phyloP scores from a whole-genome alignment of 305 asterid genomes.

The Striga hermonthica region DNA sequence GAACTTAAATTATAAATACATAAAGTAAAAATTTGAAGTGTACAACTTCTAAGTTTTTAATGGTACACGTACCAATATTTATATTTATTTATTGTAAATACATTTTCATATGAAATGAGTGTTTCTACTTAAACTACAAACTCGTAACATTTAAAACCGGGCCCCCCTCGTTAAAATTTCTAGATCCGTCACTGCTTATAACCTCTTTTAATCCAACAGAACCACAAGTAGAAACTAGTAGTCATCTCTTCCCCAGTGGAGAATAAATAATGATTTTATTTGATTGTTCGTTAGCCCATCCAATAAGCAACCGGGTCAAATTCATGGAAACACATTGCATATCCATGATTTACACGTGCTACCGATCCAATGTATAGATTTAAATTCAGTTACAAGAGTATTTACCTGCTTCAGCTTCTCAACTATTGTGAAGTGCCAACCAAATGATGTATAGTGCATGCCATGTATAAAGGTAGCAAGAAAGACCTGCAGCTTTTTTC shows the following conservation, averaged over 20 bases:
- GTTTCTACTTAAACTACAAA: no score
- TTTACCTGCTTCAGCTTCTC: slow-evolving; percentile 68
- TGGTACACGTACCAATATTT: no score
- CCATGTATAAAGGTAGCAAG: slow-evolving; percentile 73
- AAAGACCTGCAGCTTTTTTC: slow-evolving; percentile 56
- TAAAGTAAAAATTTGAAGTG: no score
- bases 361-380: slow-evolving; percentile 13
- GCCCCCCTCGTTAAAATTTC: no score
- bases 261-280: not conserved
- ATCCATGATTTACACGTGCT: slow-evolving; percentile 7
- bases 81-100: no score
- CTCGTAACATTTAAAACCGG: no score
- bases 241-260: not conserved
- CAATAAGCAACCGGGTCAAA: not conserved
- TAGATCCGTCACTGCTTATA: not conserved
- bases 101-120: no score
- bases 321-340: slow-evolving; percentile 9
- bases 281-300: not conserved
- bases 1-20: no score
- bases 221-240: not conserved
- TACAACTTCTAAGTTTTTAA: no score
- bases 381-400: slow-evolving; percentile 20
- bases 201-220: not conserved
- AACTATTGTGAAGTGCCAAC: slow-evolving; percentile 74
- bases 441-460: slow-evolving; percentile 66